Percentiles rank a stretch among this genome's conserved stretches.
These are phyloP conservation scores for Cyathus striatus DNA, from an alignment of 768 basidiomycete genomes.

Conservation along the genomic window DNA sequence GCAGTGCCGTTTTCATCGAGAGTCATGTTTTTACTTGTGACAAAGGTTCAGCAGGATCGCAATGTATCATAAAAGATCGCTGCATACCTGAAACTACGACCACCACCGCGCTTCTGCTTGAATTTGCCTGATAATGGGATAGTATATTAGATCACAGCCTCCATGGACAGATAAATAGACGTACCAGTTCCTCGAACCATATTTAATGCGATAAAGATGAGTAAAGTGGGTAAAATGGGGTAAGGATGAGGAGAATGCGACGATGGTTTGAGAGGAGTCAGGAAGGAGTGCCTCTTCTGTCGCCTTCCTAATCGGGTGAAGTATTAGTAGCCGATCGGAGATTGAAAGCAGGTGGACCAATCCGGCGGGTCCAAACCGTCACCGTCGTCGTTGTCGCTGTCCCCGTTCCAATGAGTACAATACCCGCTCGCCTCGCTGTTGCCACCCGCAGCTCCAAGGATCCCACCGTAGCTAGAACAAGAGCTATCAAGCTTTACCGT, in stretches of 20 bases:
- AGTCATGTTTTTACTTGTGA: constrained; percentile 51
- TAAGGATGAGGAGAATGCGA: constrained; percentile 4
- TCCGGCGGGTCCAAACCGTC: constrained; percentile 9
- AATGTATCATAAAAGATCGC: constrained; percentile 2
- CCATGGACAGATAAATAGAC: constrained; percentile 2
- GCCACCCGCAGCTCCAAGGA: constrained; percentile 53
- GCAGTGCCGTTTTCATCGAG: constrained; percentile 56
- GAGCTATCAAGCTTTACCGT: constrained; percentile 78
- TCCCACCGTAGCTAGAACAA: constrained; percentile 55
- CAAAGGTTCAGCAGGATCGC: constrained; percentile 6
- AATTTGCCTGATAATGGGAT: constrained; percentile 53
- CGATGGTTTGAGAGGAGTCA: constrained; percentile 3
- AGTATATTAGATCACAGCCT: not conserved
- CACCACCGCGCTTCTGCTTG: constrained; percentile 86
- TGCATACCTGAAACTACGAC: constrained; percentile 72
- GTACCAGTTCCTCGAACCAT: constrained; percentile 53
- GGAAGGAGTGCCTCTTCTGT: constrained; percentile 4
- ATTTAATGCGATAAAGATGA: no score
- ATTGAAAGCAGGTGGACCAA: constrained; percentile 12
- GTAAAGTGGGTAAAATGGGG: constrained; percentile 4
- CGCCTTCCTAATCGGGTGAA: constrained; percentile 10
- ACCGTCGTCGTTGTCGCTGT: constrained; percentile 1
- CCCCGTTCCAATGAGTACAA: constrained; percentile 50
- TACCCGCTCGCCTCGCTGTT: constrained; percentile 84
- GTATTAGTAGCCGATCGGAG: constrained; percentile 12